Evolutionary conservation across 345 rosid genomes (phyloP).

Genomic region (Erucastrum elatum): DNA sequence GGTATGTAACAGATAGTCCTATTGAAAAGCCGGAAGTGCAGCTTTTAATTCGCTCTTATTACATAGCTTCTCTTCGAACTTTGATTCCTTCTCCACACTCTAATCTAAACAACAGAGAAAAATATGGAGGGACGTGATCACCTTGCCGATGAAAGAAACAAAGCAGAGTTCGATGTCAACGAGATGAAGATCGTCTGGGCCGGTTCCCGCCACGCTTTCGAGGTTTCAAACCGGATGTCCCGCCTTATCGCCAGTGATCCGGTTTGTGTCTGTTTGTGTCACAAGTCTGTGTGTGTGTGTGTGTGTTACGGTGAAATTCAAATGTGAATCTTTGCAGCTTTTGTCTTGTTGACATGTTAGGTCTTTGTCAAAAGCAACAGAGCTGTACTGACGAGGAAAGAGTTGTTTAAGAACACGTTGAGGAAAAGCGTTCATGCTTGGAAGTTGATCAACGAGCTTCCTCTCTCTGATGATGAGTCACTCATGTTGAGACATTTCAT

Average conservation of each 20-base stretch:
- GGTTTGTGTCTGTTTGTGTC: conserved; percentile 36
- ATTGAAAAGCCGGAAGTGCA: background rate
- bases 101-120: background rate
- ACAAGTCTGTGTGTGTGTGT: background rate
- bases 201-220: conserved; percentile 67
- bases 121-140: conserved; percentile 52
- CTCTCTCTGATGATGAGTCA: conserved; percentile 74
- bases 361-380: conserved; percentile 73
- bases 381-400: conserved; percentile 63
- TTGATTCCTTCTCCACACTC: background rate
- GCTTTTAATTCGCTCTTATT: background rate
- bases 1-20: background rate
- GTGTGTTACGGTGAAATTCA: background rate
- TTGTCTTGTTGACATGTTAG: conserved; percentile 32
- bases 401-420: conserved; percentile 77
- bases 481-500: conserved; percentile 52
- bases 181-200: conserved; percentile 92
- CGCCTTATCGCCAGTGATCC: conserved; percentile 90
- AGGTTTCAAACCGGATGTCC: conserved; percentile 70
- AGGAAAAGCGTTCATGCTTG: conserved; percentile 73
- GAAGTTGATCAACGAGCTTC: conserved; percentile 74
- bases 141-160: conserved; percentile 65
- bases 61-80: background rate
- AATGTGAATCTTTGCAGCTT: background rate
- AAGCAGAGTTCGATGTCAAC: conserved; percentile 73